These are phyloP conservation scores for Dryadomyces quercus-mongolicae DNA, from an alignment of 2,329 filamentous ascomycete species.

Conservation along the genomic window DNA sequence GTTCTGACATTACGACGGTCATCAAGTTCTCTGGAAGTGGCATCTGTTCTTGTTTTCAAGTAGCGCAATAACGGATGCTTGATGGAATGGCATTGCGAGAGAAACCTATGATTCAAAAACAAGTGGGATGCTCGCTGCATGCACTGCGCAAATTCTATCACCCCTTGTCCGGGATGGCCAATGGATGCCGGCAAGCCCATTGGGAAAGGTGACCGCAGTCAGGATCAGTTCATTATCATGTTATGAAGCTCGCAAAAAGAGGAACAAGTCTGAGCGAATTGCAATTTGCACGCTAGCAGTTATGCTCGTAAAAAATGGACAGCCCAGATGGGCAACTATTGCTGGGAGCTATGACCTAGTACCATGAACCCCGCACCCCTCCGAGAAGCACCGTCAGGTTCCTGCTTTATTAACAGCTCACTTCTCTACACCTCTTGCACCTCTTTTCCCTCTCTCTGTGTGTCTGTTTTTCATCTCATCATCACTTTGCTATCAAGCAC, in stretches of 20 bases:
- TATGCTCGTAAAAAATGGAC: neutral
- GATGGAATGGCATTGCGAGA: too few relatives aligned
- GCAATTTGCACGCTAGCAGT: neutral
- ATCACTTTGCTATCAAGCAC: neutral
- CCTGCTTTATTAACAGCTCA: neutral
- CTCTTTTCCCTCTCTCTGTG: neutral
- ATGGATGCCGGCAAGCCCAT: neutral
- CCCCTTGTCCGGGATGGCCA: neutral
- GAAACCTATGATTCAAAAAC: too few relatives aligned
- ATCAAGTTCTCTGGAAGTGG: too few relatives aligned
- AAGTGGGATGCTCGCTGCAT: too few relatives aligned
- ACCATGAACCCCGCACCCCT: conserved; percentile 1
- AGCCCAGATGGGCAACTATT: neutral
- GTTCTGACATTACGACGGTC: neutral
- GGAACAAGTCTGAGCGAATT: neutral
- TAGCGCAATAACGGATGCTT: too few relatives aligned
- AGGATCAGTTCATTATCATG: conserved; percentile 2
- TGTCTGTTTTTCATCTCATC: neutral
- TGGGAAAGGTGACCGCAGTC: neutral
- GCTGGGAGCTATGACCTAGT: neutral
- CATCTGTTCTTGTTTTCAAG: too few relatives aligned
- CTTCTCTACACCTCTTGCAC: neutral
- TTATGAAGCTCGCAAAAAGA: neutral
- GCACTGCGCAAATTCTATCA: too few relatives aligned
- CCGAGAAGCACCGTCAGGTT: neutral